Evolutionary conservation across 257 asterid genomes (phyloP), one percentile per base, ranked within the genome.

Genomic region (Nicotiana otophora): DNA sequence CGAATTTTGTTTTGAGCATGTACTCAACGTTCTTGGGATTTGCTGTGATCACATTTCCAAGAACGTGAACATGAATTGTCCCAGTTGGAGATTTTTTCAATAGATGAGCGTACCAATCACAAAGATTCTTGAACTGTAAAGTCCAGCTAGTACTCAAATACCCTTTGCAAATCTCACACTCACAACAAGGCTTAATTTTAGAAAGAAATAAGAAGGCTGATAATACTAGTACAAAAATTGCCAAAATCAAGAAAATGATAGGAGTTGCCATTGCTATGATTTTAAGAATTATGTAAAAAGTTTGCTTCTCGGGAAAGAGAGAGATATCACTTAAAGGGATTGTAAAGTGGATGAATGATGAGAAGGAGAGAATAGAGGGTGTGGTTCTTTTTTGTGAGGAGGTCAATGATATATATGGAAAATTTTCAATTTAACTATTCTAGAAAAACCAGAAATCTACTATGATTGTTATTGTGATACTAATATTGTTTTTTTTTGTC

Each of bases 51-150:
- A 93, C 83, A 46, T 91, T 94, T 9, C 89, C 88, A 23, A 92
- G 92, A 3, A 93, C 93, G 55, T 93, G 98, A 11, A 95, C 84
- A 16, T 90, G 95, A 12, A 93, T 91, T 0, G 98, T 92, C 26
- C 96, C 96, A 4, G 92, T 89, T 1, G 94, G 85, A 3, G 94
- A 90, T 5, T 88, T 85, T 0, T 88, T 83, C 0, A 95, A 91
- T 2, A 95, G 94, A 82, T 92, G 90, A 16, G 98, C 48, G 84
- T 95, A 93, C 98, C 98, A 95, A 63, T 95, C 98, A 82, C 96
- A 88, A 1, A 93, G 88, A 87, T 91, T 95, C 84, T 87, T 81
- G 87, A 83, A 90, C 83, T 89, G 83, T 3, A 57, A 8, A 4
- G 91, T 6, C 98, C 98, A 95, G 48, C 85, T 84, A 0, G 95